Conservation (phyloP, 495 filamentous ascomycete species). For the Friedmanniomyces simplex region DNA sequence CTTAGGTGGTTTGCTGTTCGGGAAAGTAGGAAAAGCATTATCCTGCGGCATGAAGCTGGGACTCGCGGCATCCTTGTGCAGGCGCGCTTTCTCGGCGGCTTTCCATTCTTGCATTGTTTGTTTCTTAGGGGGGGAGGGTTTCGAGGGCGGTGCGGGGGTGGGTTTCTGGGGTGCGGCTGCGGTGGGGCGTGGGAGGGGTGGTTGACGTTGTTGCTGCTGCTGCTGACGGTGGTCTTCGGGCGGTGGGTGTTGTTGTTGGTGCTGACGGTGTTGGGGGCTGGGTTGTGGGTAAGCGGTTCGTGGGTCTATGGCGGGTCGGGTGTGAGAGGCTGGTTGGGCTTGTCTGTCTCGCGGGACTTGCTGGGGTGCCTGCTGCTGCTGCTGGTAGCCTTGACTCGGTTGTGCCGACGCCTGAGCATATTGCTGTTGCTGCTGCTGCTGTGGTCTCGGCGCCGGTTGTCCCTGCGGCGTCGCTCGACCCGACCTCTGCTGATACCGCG, state of each 20-base stretch:
- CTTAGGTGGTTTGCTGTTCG: constrained; percentile 6
- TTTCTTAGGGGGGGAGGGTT: background rate
- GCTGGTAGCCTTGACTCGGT: background rate
- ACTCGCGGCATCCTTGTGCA: constrained; percentile 2
- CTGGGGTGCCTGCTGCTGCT: too few relatives aligned
- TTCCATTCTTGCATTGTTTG: constrained; percentile 16
- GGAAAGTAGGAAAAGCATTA: constrained; percentile 28
- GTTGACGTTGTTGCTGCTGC: background rate
- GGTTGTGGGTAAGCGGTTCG: background rate
- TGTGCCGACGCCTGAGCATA: background rate
- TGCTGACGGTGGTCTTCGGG: background rate
- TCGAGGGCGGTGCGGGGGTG: background rate
- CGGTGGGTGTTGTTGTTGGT: background rate
- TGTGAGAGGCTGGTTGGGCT: background rate
- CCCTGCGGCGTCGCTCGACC: background rate
- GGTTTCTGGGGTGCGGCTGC: background rate
- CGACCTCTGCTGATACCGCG: constrained; percentile 13
- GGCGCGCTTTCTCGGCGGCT: constrained; percentile 12
- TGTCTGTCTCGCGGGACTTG: too few relatives aligned
- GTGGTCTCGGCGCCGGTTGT: background rate
- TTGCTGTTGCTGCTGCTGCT: background rate
- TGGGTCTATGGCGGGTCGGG: background rate
- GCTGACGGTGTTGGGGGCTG: background rate
- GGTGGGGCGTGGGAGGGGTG: background rate
- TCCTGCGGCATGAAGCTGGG: constrained; percentile 15